Percentiles rank a stretch among this genome's conserved stretches.
These are phyloP conservation scores for Beauveria sp. DNA, from an alignment of 2,329 filamentous ascomycete genomes.

Conservation along the genomic window DNA sequence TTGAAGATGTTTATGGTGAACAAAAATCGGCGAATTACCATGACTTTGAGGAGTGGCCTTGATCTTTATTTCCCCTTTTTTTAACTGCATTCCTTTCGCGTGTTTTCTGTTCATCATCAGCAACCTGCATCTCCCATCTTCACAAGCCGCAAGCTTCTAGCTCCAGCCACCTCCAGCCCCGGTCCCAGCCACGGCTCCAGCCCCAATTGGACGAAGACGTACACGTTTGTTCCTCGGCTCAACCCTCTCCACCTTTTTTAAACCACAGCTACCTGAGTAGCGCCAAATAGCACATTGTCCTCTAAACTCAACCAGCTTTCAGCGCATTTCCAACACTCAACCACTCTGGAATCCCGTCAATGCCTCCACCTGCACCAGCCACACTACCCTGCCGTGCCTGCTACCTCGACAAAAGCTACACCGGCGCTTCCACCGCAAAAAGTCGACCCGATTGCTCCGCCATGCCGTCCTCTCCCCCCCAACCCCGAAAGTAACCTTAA, in stretches of 20 bases:
- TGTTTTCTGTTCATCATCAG: not conserved
- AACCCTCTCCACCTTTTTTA: not conserved
- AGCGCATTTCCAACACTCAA: not conserved
- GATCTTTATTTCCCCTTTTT: not conserved
- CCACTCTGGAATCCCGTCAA: not conserved
- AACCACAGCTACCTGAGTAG: not conserved
- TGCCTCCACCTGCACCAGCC: not conserved
- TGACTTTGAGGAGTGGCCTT: not conserved
- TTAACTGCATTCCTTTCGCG: not conserved
- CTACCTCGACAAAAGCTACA: not conserved
- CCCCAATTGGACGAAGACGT: too few relatives aligned
- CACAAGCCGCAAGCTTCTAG: not conserved
- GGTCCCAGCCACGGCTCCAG: not conserved
- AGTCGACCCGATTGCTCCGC: slow-evolving; percentile 6
- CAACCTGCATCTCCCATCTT: not conserved
- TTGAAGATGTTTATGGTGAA: too few relatives aligned
- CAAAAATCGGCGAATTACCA: too few relatives aligned
- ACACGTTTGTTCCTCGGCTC: not conserved
- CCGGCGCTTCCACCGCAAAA: slow-evolving; percentile 1
- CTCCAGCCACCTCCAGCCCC: not conserved
- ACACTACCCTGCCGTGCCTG: not conserved
- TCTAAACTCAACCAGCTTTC: not conserved
- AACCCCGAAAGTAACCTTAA: not conserved
- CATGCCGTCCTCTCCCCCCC: not conserved
- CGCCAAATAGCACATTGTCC: too few relatives aligned